Conservation (phyloP, 2,329 filamentous ascomycete species). For the Aspergillus ruber region DNA sequence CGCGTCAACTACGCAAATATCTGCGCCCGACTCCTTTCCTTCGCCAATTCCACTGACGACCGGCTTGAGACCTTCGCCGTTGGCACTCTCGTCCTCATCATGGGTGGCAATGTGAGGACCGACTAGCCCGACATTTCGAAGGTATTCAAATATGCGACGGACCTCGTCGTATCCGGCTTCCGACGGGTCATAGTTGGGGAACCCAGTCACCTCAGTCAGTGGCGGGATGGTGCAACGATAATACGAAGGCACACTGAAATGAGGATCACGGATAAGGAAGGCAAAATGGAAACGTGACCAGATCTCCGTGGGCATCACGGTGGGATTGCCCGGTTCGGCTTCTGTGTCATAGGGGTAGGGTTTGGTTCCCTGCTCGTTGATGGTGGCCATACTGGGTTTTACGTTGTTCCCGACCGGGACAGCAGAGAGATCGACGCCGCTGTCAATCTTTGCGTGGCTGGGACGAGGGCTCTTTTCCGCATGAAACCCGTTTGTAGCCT, state of each 20-base stretch:
- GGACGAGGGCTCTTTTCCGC: conserved; percentile 13
- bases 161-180: conserved; percentile 92
- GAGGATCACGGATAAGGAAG: conserved; percentile 95
- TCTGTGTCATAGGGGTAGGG: conserved; percentile 55
- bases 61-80: conserved; percentile 20
- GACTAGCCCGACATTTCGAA: conserved; percentile 62
- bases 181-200: conserved; percentile 74
- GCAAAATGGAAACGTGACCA: conserved; percentile 84
- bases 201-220: conserved; percentile 73
- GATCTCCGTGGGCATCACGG: conserved; percentile 68
- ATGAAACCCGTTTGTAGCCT: conserved; percentile 5
- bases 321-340: conserved; percentile 68
- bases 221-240: conserved; percentile 91
- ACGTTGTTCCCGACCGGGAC: conserved; percentile 5
- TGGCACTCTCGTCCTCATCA: conserved; percentile 25
- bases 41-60: conserved; percentile 17
- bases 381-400: not conserved
- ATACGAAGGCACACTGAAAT: conserved; percentile 84
- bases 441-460: conserved; percentile 2
- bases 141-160: conserved; percentile 77
- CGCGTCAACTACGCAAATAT: conserved; percentile 83
- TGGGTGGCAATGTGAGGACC: conserved; percentile 57
- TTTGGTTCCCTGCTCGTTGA: conserved; percentile 8
- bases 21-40: conserved; percentile 34
- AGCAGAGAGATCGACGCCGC: conserved; percentile 4